A percentile compares a stretch with the other conserved stretches of the same genome.
phyloP scores from a whole-genome alignment of 495 filamentous ascomycete genomes.

The Lophiostoma macrostomum region DNA sequence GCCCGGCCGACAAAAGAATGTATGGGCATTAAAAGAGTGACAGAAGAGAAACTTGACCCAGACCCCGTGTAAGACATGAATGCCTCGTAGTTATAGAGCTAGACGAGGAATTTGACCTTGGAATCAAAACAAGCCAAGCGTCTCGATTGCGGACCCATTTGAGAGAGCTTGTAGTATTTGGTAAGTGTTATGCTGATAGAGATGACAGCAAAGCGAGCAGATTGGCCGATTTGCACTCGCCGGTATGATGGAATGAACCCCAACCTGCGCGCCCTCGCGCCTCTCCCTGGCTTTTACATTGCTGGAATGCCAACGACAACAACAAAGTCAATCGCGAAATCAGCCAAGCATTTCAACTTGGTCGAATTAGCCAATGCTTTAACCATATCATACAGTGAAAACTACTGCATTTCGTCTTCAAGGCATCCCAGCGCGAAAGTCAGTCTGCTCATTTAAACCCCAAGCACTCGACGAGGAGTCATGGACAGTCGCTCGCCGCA shows the following conservation, averaged over 20 bases:
- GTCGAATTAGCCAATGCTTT: too few species aligned
- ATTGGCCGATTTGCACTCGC: not conserved
- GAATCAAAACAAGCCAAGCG: conserved; percentile 12
- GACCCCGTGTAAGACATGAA: conserved; percentile 11
- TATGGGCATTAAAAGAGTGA: conserved; percentile 14
- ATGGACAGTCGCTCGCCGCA: conserved; percentile 42
- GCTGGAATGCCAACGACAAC: not conserved
- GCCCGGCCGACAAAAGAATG: conserved; percentile 13
- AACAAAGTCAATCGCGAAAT: not conserved
- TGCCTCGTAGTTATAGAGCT: conserved; percentile 9
- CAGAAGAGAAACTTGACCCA: conserved; percentile 5
- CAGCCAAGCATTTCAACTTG: not conserved
- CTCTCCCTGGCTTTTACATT: too few species aligned
- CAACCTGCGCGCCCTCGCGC: too few species aligned
- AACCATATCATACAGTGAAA: too few species aligned
- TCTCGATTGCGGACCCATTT: not conserved
- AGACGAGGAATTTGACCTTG: not conserved
- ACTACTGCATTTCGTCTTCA: too few species aligned
- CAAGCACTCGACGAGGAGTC: conserved; percentile 13
- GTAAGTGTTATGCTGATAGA: too few species aligned
- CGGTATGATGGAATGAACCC: too few species aligned
- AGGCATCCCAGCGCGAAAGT: conserved; percentile 14
- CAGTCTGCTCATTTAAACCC: conserved; percentile 10
- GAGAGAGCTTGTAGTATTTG: not conserved
- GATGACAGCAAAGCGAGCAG: not conserved